Percentiles rank a stretch among this genome's conserved stretches.
Conservation (phyloP, 768 basidiomycete genomes). For the Psilocybe sp. region DNA sequence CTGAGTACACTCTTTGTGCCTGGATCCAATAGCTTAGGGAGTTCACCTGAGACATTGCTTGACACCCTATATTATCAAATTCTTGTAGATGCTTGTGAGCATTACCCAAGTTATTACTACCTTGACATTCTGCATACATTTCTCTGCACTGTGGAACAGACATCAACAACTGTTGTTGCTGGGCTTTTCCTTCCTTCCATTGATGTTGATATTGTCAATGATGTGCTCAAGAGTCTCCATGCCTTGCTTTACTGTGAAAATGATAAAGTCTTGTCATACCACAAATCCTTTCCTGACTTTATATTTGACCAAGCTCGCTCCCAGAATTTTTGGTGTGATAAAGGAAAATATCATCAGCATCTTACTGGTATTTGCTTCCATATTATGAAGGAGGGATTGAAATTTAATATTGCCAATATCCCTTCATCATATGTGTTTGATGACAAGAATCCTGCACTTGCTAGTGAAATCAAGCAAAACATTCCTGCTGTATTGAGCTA, state of each 20-base stretch:
- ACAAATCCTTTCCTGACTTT: conserved; percentile 14
- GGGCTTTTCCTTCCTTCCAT: background rate
- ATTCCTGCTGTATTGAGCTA: conserved; percentile 10
- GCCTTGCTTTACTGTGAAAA: conserved; percentile 9
- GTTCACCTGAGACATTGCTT: background rate
- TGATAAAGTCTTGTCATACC: conserved; percentile 7
- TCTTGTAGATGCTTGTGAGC: conserved; percentile 2
- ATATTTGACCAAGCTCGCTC: conserved; percentile 6
- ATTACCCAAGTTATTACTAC: background rate
- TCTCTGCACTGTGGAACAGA: conserved; percentile 5
- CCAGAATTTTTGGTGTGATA: conserved; percentile 4
- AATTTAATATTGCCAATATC: conserved; percentile 17
- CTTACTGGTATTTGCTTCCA: conserved; percentile 9
- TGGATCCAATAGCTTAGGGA: background rate
- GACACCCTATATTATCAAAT: conserved; percentile 8
- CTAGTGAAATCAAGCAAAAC: background rate
- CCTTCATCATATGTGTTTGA: conserved; percentile 10
- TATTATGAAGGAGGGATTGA: conserved; percentile 7
- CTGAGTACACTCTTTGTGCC: background rate
- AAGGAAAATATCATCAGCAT: background rate
- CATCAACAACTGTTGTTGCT: conserved; percentile 6
- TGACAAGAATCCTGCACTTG: background rate
- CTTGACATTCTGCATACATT: conserved; percentile 8
- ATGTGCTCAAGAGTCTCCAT: conserved; percentile 5
- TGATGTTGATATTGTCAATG: background rate